Evolutionary conservation across 352 stramenopile genomes (phyloP).

Genomic region (Pythium scleroteichum): DNA sequence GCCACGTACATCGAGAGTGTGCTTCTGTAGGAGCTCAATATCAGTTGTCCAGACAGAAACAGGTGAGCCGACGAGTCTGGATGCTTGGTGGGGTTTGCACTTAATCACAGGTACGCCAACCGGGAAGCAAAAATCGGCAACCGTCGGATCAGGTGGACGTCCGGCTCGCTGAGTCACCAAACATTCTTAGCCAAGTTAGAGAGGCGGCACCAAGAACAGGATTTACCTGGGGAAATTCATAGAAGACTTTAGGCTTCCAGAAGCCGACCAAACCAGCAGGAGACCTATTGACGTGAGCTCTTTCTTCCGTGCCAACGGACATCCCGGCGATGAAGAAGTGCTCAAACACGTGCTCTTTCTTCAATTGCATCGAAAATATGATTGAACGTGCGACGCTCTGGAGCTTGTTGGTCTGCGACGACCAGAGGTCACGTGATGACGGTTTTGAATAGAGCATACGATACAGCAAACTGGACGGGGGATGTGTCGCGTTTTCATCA

Average conservation of each 20-base stretch:
- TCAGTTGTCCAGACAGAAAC: constrained; percentile 78
- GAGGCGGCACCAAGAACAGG: no score
- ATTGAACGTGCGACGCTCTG: constrained; percentile 70
- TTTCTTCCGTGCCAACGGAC: constrained; percentile 35
- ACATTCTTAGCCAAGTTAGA: no score
- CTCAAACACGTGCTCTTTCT: constrained; percentile 83
- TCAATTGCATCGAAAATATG: constrained; percentile 80
- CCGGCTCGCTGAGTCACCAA: constrained; percentile 19
- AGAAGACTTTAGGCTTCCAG: constrained; percentile 78
- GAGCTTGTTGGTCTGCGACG: constrained; percentile 48
- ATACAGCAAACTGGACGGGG: constrained; percentile 68
- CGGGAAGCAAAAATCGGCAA: constrained; percentile 85
- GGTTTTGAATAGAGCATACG: constrained; percentile 79
- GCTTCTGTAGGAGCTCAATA: constrained; percentile 54
- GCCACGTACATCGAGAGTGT: constrained; percentile 55
- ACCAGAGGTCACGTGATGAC: constrained; percentile 59
- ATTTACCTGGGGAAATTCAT: constrained; percentile 55
- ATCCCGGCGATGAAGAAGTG: constrained; percentile 77
- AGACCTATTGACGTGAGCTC: constrained; percentile 28
- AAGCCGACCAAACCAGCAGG: constrained; percentile 41
- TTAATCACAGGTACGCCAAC: constrained; percentile 60
- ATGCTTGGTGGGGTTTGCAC: constrained; percentile 57
- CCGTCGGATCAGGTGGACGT: constrained; percentile 39
- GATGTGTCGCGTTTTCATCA: constrained; percentile 23
- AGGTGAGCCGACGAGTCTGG: constrained; percentile 45